phyloP scores from a whole-genome alignment of 345 rosid species.

The Eucalyptus melliodora region DNA sequence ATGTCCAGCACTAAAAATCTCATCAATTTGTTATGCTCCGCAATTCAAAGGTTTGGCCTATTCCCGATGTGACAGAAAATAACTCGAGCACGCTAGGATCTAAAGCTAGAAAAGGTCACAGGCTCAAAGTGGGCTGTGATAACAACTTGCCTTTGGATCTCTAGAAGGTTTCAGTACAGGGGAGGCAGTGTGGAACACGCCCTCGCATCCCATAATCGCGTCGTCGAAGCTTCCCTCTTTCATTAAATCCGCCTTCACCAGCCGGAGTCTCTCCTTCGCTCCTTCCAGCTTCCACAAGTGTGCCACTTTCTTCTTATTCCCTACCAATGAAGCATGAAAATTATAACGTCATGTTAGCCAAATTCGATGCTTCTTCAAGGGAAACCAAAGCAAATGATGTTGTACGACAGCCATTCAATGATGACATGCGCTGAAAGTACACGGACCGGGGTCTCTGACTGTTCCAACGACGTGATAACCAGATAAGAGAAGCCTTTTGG shows the following conservation, averaged over 20 bases:
- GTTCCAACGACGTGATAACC: slow-evolving; percentile 89
- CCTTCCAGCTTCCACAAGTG: slow-evolving; percentile 79
- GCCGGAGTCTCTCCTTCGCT: slow-evolving; percentile 67
- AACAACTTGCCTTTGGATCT: slow-evolving; percentile 59
- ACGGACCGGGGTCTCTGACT: slow-evolving; percentile 66
- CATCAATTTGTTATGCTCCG: not conserved
- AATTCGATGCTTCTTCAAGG: not conserved
- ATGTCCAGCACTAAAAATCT: not conserved
- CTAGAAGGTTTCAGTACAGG: slow-evolving; percentile 67
- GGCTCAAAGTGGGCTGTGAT: not conserved
- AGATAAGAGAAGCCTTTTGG: slow-evolving; percentile 60
- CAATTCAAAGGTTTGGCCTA: not conserved
- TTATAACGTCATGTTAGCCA: not conserved
- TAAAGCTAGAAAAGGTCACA: not conserved
- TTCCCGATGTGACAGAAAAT: not conserved
- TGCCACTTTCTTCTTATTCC: slow-evolving; percentile 50
- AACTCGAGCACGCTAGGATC: not conserved
- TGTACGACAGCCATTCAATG: not conserved
- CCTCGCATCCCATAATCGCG: slow-evolving; percentile 65
- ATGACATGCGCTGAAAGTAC: not conserved
- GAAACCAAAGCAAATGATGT: not conserved
- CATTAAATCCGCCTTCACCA: slow-evolving; percentile 70
- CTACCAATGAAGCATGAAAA: slow-evolving; percentile 5
- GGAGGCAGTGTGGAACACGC: slow-evolving; percentile 94
- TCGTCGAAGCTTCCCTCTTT: slow-evolving; percentile 76